Evolutionary conservation across 2,329 filamentous ascomycete species (phyloP).

Genomic region (Remersonia thermophila): DNA sequence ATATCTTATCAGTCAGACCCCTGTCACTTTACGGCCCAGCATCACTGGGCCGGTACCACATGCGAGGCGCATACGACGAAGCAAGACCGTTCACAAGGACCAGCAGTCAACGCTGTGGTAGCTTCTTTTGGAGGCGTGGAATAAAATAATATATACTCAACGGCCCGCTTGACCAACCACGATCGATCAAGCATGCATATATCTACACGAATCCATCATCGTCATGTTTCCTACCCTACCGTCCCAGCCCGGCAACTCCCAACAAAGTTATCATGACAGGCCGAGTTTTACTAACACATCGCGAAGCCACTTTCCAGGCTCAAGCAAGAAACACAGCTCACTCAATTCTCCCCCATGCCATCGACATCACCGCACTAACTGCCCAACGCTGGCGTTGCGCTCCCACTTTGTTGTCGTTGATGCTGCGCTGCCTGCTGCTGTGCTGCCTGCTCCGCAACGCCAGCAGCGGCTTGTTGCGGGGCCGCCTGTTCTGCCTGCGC

Average conservation of each 20-base stretch:
- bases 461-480: constrained; percentile 7
- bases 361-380: too few relatives aligned
- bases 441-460: constrained; percentile 4
- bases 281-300: not conserved
- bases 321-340: too few relatives aligned
- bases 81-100: too few relatives aligned
- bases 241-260: not conserved
- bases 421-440: constrained; percentile 13
- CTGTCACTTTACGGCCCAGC: not conserved
- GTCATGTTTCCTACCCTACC: not conserved
- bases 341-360: too few relatives aligned
- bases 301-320: too few relatives aligned
- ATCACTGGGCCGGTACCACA: too few relatives aligned
- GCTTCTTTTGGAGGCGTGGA: too few relatives aligned
- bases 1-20: constrained; percentile 10
- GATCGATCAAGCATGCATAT: not conserved
- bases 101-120: too few relatives aligned
- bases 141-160: constrained; percentile 5
- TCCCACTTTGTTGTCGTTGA: constrained; percentile 18
- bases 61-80: too few relatives aligned
- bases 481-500: constrained; percentile 11
- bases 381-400: constrained; percentile 15
- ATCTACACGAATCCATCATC: constrained; percentile 10
- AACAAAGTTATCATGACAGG: not conserved
- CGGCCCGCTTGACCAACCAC: constrained; percentile 5